Evolutionary conservation across 805 yeast genomes (phyloP), one percentile per base, ranked within the genome.

Genomic region (Danielia reshetovae): DNA sequence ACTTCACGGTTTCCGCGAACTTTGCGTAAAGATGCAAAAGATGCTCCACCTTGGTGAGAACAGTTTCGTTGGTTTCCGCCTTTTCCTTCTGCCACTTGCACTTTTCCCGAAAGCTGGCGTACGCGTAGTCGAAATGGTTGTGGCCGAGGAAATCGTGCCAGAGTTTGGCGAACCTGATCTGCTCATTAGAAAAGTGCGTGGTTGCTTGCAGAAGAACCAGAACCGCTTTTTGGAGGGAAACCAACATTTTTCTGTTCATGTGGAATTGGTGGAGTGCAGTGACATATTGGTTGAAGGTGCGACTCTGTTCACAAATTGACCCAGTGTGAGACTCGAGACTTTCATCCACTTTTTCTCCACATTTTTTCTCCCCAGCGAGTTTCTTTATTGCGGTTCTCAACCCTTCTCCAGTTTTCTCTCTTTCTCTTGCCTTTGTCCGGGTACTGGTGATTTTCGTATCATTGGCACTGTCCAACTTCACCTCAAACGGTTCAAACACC

Each of bases 61-160:
- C n/a, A n/a, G n/a, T n/a, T n/a, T n/a, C n/a, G n/a, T n/a, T n/a
- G n/a, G n/a, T n/a, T n/a, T n/a, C n/a, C n/a, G 22, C 9, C 9
- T 19, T 9, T 9, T 19, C 9, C 22, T 7, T 7, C 22, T 19
- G 22, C 22, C 22, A 19, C 9, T 7, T 22, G 26, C 26, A 21
- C 22, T 23, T 24, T 17, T 30, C 32, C 10, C 21, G 27, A 16
- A 22, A 30, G 18, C 19, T 5, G 10, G 18, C 12, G 19, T 17
- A 27, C 22, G 24, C 35, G 14, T 25, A 32, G 18, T 25, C 29
- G 25, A 24, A 32, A n/a, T 16, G 19, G 24, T 25, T 25, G 35
- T 14, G 22, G 21, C 35, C 35, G 15, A 32, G 24, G 14, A 19
- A 8, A 6, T 14, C 18, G 24, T 14, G 15, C 35, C 35, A 32